Base-by-base conservation (phyloP, 2,329 filamentous ascomycete species). In the Nothopassalora personata region DNA sequence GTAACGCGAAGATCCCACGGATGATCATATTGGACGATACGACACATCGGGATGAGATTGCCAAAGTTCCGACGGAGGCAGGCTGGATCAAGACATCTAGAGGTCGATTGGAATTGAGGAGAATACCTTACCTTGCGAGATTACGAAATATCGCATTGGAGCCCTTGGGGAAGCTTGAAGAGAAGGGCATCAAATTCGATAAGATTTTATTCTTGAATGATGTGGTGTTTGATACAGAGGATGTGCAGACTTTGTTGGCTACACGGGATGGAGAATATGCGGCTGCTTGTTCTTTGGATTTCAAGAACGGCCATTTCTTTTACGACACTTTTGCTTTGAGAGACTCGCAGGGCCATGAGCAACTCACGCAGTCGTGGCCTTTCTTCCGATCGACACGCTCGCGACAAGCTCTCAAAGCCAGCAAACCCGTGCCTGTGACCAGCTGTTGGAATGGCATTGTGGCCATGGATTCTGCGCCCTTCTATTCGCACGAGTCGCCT, bases 71-170 rank as follows among this genome's bases (percentile, higher is more conserved):
- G 0, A 74, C 79, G 54, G 75, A 79, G 53, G 75, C 78, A 4
- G 87, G 87, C 0, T 90, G 87, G 87, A 81, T 90, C 31, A 72
- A 79, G 31, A 87, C 84, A n/a, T 72, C 80, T 7, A 67, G 76
- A 28, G 79, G 80, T 0, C 76, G 75, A 61, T 79, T 74, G 59
- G 84, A 86, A 66, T 70, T 87, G 60, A 76, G 88, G 52, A 78
- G 88, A 19, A 90, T 91, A 61, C 86, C 87, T 1, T 90, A 86
- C 69, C 75, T 91, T 19, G 81, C 88, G 1, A 78, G 75, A 28
- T 67, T 88, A 58, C 80, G 88, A 45, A 91, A 91, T 70, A 71
- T 75, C 63, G 83, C 82, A n/a, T 72, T 91, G 64, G 72, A 81
- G 60, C 85, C 86, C 8, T 68, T 90, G 62, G 69, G 79, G 30